Evolutionary conservation across 352 stramenopile species (phyloP), one percentile per base, ranked within the genome.

Genomic region (Phytophthora foliorum): DNA sequence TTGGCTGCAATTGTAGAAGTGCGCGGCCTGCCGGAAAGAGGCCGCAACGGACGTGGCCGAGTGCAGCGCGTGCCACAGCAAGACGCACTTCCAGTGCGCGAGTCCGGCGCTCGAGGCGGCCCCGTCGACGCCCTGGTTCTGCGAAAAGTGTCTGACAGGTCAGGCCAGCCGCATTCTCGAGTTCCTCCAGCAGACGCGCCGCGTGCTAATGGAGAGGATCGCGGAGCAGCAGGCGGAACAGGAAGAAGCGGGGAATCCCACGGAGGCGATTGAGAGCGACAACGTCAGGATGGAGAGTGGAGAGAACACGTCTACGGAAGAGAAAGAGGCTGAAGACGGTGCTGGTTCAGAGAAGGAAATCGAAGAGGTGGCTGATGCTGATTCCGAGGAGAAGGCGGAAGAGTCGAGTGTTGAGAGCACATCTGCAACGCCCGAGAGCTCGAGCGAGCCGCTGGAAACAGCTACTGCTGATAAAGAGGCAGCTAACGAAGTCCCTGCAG

Each of bases 101-200:
- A 78, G 67, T 49, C 80, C 77, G 7, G 42, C 57, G 32, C 59
- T 88, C 14, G 57, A 80, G 25, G 69, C 64, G 44, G 53, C 53
- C 0, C 73, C 78, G 1, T 42, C 54, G 0, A 32, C 58, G 2
- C 67, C 75, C 22, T 88, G 80, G 80, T 88, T 88, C 49, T 88
- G 80, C n/a, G 80, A 88, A 22, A 82, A 78, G 19, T 88, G 80
- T 61, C 52, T 88, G 31, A 77, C 63, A 11, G 81, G 56, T 10
- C 84, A 92, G 66, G 82, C 82, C 16, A 71, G 84, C 45, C 65
- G 78, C 3, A 88, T 92, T 34, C 71, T 90, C 11, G 79, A 89
- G 27, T 92, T 92, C 51, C 61, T 92, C 14, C 80, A 88, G 46
- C 84, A 92, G 36, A 86, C 80, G 13, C 74, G 79, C 10, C 82